phyloP scores from a whole-genome alignment of 73 alveolate species.

The Paramecium tetraurelia region DNA sequence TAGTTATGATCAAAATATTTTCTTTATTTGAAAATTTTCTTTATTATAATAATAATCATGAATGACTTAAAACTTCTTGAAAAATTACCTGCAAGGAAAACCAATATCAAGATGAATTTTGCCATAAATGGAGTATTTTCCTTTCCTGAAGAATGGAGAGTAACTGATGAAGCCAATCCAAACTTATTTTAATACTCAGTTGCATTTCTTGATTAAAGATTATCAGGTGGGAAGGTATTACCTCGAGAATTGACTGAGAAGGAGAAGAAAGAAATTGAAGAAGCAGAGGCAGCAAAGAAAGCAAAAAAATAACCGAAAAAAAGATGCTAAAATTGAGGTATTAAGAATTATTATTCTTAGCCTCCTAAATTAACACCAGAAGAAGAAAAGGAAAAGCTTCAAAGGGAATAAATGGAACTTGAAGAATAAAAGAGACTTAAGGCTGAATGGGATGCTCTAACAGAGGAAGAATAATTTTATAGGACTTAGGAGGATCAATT shows the following conservation, averaged over 20 bases:
- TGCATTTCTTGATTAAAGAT: slow-evolving; percentile 55
- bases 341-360: not conserved
- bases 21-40: not conserved
- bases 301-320: slow-evolving; percentile 62
- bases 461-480: slow-evolving; percentile 72
- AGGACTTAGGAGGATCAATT: slow-evolving; percentile 70
- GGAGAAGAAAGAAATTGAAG: slow-evolving; percentile 79
- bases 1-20: not conserved
- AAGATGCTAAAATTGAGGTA: slow-evolving; percentile 72
- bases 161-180: slow-evolving; percentile 22
- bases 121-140: not conserved
- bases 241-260: slow-evolving; percentile 79
- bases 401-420: slow-evolving; percentile 71
- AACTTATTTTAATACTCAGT: slow-evolving; percentile 63
- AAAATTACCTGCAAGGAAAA: not conserved
- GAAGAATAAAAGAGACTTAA: slow-evolving; percentile 71
- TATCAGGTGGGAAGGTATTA: slow-evolving; percentile 67
- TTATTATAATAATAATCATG: not conserved
- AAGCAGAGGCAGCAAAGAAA: slow-evolving; percentile 73
- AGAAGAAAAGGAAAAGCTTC: slow-evolving; percentile 67
- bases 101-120: not conserved
- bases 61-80: not conserved
- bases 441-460: slow-evolving; percentile 82
- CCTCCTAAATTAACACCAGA: slow-evolving; percentile 76
- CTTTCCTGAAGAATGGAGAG: slow-evolving; percentile 45